Evolutionary conservation across 495 filamentous ascomycete genomes (phyloP), one percentile per base, ranked within the genome.

Genomic region (Thermochaetoides thermophila): DNA sequence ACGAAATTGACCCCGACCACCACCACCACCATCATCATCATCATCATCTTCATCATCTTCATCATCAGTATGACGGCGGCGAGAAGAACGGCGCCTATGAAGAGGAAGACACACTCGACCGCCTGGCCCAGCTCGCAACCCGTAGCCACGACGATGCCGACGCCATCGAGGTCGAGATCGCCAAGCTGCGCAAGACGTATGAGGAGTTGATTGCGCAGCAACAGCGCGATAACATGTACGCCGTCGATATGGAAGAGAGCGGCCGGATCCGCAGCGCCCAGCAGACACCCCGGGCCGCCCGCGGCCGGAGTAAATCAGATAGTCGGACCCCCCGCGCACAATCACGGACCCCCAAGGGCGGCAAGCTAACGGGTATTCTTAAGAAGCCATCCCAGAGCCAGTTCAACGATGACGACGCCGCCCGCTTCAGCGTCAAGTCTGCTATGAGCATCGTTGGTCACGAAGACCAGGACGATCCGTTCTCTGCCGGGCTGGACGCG

Each of bases 351-450:
- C 36, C 45, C 35, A 19, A 32, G 2, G 57, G 57, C 34, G 19
- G 35, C 13, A 52, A 53, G 28, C 54, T 46, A n/a, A 40, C 48
- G 25, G 50, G 58, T 13, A 61, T 61, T 17, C 44, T 61, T 27
- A 61, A 64, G 46, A 60, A 63, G 43, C n/a, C n/a, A n/a, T n/a
- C n/a, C n/a, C 53, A 55, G 31, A 59, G 52, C 42, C 58, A 55
- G 38, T 12, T 34, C 32, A n/a, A n/a, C n/a, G 39, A 61, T 7
- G 50, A 50, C 36, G 44, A 50, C 33, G 62, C 58, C 6, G 60
- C 57, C 31, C 57, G 51, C 29, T 57, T 61, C 43, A 62, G 56
- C 27, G 42, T 63, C 24, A 55, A 52, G 44, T 61, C 54, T 2
- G 53, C 48, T n/a, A 38, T 50, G 38, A 58, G 52, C 31, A 45